Percentiles rank a stretch among this genome's conserved stretches.
phyloP scores from a whole-genome alignment of 371 early-diverging fungal species.

The Zychaea mexicana region DNA sequence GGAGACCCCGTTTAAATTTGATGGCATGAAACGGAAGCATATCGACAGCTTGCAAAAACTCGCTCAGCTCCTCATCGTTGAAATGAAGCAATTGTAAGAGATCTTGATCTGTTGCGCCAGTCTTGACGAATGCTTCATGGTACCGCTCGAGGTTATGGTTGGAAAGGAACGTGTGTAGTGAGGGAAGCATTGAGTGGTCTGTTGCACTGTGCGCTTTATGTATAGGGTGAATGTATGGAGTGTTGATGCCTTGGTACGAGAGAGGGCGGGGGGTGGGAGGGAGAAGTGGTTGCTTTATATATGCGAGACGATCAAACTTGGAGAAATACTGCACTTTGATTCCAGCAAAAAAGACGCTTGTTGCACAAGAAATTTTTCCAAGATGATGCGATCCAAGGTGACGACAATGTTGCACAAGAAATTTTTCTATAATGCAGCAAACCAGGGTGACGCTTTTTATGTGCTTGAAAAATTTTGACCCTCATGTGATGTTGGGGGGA shows the following conservation, averaged over 20 bases:
- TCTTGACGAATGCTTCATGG: slow-evolving; percentile 42
- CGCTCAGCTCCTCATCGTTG: slow-evolving; percentile 51
- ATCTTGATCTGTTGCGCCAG: slow-evolving; percentile 55
- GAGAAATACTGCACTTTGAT: not conserved
- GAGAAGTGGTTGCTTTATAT: not conserved
- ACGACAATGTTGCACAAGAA: not conserved
- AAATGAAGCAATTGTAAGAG: slow-evolving; percentile 47
- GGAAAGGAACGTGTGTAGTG: slow-evolving; percentile 31
- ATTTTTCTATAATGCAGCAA: too few species aligned
- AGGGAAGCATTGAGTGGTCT: not conserved
- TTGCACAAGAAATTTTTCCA: not conserved
- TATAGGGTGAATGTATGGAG: too few species aligned
- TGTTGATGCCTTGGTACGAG: not conserved
- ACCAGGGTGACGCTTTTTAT: too few species aligned
- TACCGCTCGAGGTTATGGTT: slow-evolving; percentile 47
- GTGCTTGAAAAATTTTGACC: too few species aligned
- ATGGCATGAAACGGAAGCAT: slow-evolving; percentile 60
- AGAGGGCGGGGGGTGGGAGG: not conserved
- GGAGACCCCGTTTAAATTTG: slow-evolving; percentile 44
- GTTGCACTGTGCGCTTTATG: too few species aligned
- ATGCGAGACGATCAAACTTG: not conserved
- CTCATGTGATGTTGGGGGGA: too few species aligned
- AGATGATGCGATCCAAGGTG: not conserved
- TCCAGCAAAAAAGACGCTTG: slow-evolving; percentile 1
- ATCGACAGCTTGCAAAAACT: slow-evolving; percentile 41